These are phyloP conservation scores for Cymbopogon citratus DNA, from an alignment of 176 grass and related monocot genomes.

Conservation along the genomic window DNA sequence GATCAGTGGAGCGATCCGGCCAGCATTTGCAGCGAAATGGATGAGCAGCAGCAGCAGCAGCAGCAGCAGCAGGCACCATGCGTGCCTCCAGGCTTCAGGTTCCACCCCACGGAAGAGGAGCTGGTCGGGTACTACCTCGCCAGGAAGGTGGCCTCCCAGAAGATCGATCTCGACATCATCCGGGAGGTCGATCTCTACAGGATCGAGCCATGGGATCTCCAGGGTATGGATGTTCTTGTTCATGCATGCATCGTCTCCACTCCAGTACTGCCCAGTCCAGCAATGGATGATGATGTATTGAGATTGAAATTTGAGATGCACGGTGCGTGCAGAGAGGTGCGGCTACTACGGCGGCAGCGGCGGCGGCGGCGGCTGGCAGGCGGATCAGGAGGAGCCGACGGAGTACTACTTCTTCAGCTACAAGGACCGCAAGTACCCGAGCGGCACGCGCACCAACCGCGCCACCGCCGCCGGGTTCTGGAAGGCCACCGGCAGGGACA, in stretches of 20 bases:
- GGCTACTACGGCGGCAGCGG: slow-evolving; percentile 21
- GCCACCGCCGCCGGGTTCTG: slow-evolving; percentile 87
- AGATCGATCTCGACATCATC: slow-evolving; percentile 92
- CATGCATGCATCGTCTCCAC: not conserved
- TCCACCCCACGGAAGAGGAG: slow-evolving; percentile 97
- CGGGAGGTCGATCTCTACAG: slow-evolving; percentile 90
- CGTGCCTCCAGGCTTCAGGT: slow-evolving; percentile 95
- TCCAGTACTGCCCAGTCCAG: too few relatives aligned
- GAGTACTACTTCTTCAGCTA: slow-evolving; percentile 98
- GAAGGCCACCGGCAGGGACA: slow-evolving; percentile 95
- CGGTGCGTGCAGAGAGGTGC: slow-evolving; percentile 47
- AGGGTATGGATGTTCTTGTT: slow-evolving; percentile 32
- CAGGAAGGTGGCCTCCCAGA: slow-evolving; percentile 73
- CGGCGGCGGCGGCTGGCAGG: slow-evolving; percentile 7
- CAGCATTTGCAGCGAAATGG: too few relatives aligned
- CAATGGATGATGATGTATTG: too few relatives aligned
- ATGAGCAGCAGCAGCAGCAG: not conserved
- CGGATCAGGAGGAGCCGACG: slow-evolving; percentile 47
- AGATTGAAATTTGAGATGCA: too few relatives aligned
- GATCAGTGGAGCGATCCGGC: too few relatives aligned
- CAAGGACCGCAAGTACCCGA: slow-evolving; percentile 97
- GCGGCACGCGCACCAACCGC: slow-evolving; percentile 87
- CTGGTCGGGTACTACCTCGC: slow-evolving; percentile 92
- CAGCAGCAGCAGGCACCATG: slow-evolving; percentile 24
- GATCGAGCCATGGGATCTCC: slow-evolving; percentile 97